Base-by-base conservation (phyloP, 306 rosid species). In the Vigna angularis region DNA sequence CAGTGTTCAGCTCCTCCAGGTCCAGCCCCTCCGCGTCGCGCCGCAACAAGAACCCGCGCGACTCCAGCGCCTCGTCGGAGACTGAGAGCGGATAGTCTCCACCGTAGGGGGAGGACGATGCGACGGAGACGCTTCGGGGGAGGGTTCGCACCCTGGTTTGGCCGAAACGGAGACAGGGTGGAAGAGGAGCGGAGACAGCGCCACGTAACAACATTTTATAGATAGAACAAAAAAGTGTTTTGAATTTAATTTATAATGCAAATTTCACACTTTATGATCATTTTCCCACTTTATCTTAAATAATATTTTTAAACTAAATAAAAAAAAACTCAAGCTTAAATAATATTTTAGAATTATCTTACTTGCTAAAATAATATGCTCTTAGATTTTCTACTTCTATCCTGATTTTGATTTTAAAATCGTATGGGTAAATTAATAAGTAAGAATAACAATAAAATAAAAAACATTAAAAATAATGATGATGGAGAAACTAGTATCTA, bases 11-110 rank as follows among this genome's bases (percentile, higher is more conserved):
- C 3, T 81, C 83, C 71, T 92, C 96, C 2, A 94, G 89, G 91
- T 90, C 75, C 28, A 90, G 94, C 0, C 83, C 89, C 44, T 82
- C 87, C 16, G 73, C 38, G 16, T 77, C 83, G 34, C 97, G 90
- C 24, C 87, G 93, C 50, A 94, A 89, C 53, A 75, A 12, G 88
- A 94, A 90, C 56, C 97, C 97, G 2, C 93, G 94, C 50, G 93
- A 84, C 17, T 85, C 85, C 15, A 94, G 93, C 24, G 77, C 68
- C 51, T 76, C 74, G 90, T 91, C 94, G 63, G 97, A 76, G 71
- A 86, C 38, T 32, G 96, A 79, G 3, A 77, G 86, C 1, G 58
- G 82, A 81, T 75, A 88, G 1, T 44, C 49, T 0, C 18, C 4
- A 40, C 42, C 3, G 28, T 10, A n/a, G 24, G 18, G 73, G 6